Evolutionary conservation across 164 flowering plant genomes (phyloP), one percentile per base, ranked within the genome.

Genomic region (Nymphaea thermarum): DNA sequence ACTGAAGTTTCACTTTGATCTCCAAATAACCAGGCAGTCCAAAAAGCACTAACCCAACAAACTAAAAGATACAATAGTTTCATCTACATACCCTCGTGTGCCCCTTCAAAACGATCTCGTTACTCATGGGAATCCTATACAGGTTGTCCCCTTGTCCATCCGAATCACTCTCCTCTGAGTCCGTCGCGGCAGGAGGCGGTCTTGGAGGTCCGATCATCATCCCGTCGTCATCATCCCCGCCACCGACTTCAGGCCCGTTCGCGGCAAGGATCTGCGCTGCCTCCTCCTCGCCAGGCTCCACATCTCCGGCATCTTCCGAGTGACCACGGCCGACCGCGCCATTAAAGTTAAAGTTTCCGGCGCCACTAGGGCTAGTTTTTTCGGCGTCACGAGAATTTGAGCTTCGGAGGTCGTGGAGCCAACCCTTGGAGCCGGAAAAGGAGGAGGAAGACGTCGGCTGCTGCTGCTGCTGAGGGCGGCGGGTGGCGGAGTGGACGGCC

Each of bases 71-170:
- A 12, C 61, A 2, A 11, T 2, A 0, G 36, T 25, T 25, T 25
- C 36, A 25, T 25, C 36, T 25, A 25, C 8, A 12, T 76, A 94
- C 99, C 95, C 91, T 94, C 42, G 90, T 68, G 65, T 94, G 96
- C 18, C 98, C 99, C 78, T 91, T 91, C 71, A 94, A 79, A 43
- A 90, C 86, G 75, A 94, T 91, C 78, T 92, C 96, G 71, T 94
- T 94, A 65, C 94, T 90, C 57, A 81, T 63, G 2, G 99, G 99
- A 67, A 94, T 87, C 77, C 87, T 77, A 69, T 64, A 79, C 71
- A 71, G 73, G 71, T 79, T 73, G 68, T 78, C 89, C 71, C 70
- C 82, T 3, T 70, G 82, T 15, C 53, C 77, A 25, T 73, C 79
- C n/a, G 60, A 62, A 61, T 71, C 79, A n/a, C 36, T n/a, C 4